Conservation (phyloP, 2,329 filamentous ascomycete genomes). For the Lasiodiplodia citricola region DNA sequence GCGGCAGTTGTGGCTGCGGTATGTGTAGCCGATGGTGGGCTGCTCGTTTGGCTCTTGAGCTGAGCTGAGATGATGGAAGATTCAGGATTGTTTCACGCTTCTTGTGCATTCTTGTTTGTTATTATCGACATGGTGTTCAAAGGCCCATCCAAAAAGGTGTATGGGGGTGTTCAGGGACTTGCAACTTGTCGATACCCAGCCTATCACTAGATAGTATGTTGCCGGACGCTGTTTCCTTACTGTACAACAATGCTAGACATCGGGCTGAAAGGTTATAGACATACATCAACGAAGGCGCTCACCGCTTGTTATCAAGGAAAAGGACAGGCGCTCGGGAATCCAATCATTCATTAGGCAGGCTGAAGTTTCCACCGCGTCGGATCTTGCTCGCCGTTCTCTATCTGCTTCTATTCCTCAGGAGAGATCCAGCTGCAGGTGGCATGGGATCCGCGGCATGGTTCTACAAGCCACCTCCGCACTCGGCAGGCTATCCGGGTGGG, state of each 20-base stretch:
- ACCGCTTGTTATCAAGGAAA: too few species aligned
- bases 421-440: background rate
- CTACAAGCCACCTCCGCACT: slow-evolving; percentile 5
- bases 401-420: background rate
- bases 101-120: slow-evolving; percentile 6
- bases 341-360: background rate
- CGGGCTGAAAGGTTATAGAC: background rate
- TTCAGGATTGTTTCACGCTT: background rate
- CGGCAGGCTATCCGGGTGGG: background rate
- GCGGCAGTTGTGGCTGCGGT: slow-evolving; percentile 52
- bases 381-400: background rate
- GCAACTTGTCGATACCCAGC: slow-evolving; percentile 15
- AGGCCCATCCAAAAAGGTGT: background rate
- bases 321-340: background rate
- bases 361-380: background rate
- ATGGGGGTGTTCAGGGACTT: slow-evolving; percentile 1
- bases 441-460: background rate
- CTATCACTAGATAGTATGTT: background rate
- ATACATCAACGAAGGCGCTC: background rate
- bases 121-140: slow-evolving; percentile 4
- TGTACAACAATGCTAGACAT: background rate
- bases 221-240: background rate
- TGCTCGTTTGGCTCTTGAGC: slow-evolving; percentile 52
- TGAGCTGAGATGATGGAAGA: background rate
- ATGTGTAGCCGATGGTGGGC: slow-evolving; percentile 57